Evolutionary conservation across 2,329 filamentous ascomycete genomes (phyloP).

Genomic region (Plenodomus tracheiphilus): DNA sequence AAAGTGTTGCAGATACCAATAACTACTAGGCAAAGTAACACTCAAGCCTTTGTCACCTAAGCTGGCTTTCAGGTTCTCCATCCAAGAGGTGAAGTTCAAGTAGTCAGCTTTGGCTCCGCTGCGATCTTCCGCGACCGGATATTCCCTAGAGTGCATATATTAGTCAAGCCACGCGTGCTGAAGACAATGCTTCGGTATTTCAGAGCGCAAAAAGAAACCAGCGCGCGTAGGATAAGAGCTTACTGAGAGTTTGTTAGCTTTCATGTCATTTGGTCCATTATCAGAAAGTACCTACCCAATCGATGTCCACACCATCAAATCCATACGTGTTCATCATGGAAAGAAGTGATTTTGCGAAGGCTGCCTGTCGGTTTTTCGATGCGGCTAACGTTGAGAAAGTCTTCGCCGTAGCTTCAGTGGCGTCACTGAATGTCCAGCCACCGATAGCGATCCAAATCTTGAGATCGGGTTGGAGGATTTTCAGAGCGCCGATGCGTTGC

Average conservation of each 20-base stretch:
- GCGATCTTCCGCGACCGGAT: conserved; percentile 34
- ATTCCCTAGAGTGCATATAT: not conserved
- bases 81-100: conserved; percentile 13
- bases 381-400: conserved; percentile 33
- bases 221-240: too few species aligned
- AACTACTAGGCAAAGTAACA: conserved; percentile 16
- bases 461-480: conserved; percentile 21
- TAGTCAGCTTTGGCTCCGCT: conserved; percentile 40
- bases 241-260: too few species aligned
- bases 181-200: too few species aligned
- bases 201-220: too few species aligned
- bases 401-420: conserved; percentile 31
- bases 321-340: conserved; percentile 46
- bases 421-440: conserved; percentile 49
- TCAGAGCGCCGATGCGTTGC: too few species aligned
- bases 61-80: not conserved
- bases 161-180: too few species aligned
- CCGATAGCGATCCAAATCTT: conserved; percentile 46
- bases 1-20: conserved; percentile 31
- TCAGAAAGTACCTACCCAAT: too few species aligned
- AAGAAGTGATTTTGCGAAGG: conserved; percentile 43
- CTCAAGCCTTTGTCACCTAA: conserved; percentile 6
- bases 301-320: conserved; percentile 52
- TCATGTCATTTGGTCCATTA: too few species aligned
- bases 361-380: conserved; percentile 13